Base-by-base conservation (phyloP, 352 stramenopile genomes). In the Globisporangium mamillatum region DNA sequence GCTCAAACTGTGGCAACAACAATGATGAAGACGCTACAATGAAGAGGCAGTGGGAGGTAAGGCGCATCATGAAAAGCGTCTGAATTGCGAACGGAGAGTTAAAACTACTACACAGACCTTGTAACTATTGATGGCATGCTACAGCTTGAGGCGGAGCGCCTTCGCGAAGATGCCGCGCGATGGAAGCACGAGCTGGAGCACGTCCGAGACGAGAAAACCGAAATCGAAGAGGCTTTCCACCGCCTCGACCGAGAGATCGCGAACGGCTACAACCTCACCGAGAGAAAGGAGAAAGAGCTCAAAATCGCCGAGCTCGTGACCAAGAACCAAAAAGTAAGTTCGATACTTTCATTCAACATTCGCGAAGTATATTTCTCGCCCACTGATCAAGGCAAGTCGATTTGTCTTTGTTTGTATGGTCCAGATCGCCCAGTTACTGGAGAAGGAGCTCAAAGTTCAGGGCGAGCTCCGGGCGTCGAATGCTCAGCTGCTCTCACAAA, bases 271-370 rank as follows among this genome's bases (percentile, higher is more conserved):
- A 82, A 84, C 36, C 75, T 90, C 34, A 60, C 62, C 4, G 81
- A 90, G 70, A 73, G 81, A 16, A 86, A 85, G 56, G 78, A 90
- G 61, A 90, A 90, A 32, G 82, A 90, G 44, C 61, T 88, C 38
- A 76, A 75, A 48, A 90, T 90, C 64, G 72, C 75, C 1, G 82
- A 90, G 57, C 67, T 90, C 24, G 50, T 87, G 24, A 71, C 75
- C 3, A 90, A 90, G 63, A 90, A 88, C 27, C 74, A 82, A 71
- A 87, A 82, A 71, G 79, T 88, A 48, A 44, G 54, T 87, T 32
- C 44, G 54, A 2, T n/a, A 0, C 22, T 59, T 61, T 29, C 59
- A 58, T 3, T 32, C 12, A 24, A 2, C 0, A 9, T 41, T 14
- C 38, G 16, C 2, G 25, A 6, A 58, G 36, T 18, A 44, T 44